Conservation (phyloP, 1,284 basidiomycete genomes). For the Neolentinus lepideus region DNA sequence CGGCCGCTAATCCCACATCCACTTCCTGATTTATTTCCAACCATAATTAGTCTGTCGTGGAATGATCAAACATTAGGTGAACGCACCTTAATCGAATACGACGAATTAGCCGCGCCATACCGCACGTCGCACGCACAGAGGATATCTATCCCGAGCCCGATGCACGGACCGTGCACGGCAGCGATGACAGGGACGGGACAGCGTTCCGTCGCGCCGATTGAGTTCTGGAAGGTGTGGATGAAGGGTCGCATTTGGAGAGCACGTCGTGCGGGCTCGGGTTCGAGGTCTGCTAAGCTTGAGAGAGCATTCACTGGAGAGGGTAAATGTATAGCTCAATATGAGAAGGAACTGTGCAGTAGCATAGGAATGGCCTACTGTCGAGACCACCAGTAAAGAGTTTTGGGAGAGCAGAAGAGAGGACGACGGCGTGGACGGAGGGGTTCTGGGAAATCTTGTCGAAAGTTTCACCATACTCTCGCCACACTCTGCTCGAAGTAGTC, state of each 20-base stretch:
- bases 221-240: conserved; percentile 66
- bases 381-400: conserved; percentile 80
- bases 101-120: conserved; percentile 54
- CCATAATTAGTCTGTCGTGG: background rate
- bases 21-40: conserved; percentile 57
- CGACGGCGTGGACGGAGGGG: conserved; percentile 58
- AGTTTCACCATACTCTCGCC: conserved; percentile 58
- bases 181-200: conserved; percentile 81
- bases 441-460: conserved; percentile 54
- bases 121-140: conserved; percentile 79
- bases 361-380: conserved; percentile 59
- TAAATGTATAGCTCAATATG: background rate
- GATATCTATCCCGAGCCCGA: conserved; percentile 78
- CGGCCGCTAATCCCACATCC: conserved; percentile 85
- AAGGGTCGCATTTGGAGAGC: conserved; percentile 42
- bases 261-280: conserved; percentile 44
- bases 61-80: background rate
- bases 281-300: conserved; percentile 15
- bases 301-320: conserved; percentile 23
- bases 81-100: conserved; percentile 78
- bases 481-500: conserved; percentile 44
- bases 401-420: conserved; percentile 62
- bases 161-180: conserved; percentile 71
- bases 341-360: too few relatives aligned
- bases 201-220: conserved; percentile 64